Percentiles rank a stretch among this genome's conserved stretches.
Conservation (phyloP, 768 basidiomycete genomes). For the Crucibulum laeve region DNA sequence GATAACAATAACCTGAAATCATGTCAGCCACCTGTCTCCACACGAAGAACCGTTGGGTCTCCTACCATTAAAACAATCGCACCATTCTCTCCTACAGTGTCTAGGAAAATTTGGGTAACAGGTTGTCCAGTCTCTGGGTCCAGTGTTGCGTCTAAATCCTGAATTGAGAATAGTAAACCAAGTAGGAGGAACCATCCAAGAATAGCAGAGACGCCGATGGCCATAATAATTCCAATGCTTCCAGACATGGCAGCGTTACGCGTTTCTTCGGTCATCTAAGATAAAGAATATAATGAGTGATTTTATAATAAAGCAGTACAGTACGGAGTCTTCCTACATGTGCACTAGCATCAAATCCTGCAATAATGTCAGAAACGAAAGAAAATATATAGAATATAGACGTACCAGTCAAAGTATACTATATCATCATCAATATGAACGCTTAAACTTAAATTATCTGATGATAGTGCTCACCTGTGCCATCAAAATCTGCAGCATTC, state of each 20-base stretch:
- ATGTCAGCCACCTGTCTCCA: background rate
- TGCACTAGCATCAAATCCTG: slow-evolving; percentile 72
- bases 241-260: slow-evolving; percentile 65
- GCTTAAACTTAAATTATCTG: background rate
- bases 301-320: background rate
- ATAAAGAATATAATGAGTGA: background rate
- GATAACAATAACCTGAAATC: slow-evolving; percentile 52
- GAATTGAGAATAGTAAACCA: slow-evolving; percentile 73
- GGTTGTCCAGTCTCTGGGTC: slow-evolving; percentile 57
- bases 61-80: slow-evolving; percentile 70
- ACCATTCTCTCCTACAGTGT: slow-evolving; percentile 69
- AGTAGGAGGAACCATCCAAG: slow-evolving; percentile 76
- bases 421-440: background rate
- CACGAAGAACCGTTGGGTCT: background rate
- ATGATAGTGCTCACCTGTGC: slow-evolving; percentile 41
- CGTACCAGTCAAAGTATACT: slow-evolving; percentile 67
- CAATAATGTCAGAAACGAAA: background rate
- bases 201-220: slow-evolving; percentile 67
- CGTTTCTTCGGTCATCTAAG: slow-evolving; percentile 77
- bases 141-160: slow-evolving; percentile 57
- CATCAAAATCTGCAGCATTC: slow-evolving; percentile 47
- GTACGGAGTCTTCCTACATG: slow-evolving; percentile 37
- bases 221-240: slow-evolving; percentile 62
- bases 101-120: slow-evolving; percentile 75
- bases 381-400: background rate